Evolutionary conservation across 352 stramenopile genomes (phyloP), one percentile per base, ranked within the genome.

Genomic region (Plasmopara halstedii): DNA sequence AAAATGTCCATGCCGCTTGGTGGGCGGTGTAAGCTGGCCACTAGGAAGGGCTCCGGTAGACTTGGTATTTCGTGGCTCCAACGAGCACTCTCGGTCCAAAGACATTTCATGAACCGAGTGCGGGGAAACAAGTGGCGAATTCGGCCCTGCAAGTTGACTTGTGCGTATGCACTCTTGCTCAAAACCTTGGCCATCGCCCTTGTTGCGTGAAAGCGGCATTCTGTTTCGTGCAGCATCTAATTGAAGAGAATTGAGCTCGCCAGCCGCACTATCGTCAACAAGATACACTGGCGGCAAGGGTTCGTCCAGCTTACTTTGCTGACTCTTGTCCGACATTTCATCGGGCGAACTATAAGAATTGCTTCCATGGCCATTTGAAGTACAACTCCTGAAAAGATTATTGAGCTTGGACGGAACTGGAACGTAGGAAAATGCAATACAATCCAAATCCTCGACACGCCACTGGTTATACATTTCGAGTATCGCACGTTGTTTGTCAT

Each of bases 391-490:
- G 35, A 90, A 93, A 1, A 88, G 42, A 6, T 42, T 23, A 14
- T 70, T 88, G 9, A 85, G 46, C 46, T 89, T 90, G 50, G 86
- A 76, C 4, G 73, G 67, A 5, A 93, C 73, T 0, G 82, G 82
- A 0, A 85, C 82, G 29, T 90, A 93, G 4, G 76, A 83, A n/a
- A 93, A 70, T 8, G 82, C 82, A 10, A 87, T 79, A 41, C 77
- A 89, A 38, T 91, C 82, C 17, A 94, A 45, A 43, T 94, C 82
- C 59, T 94, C 82, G 11, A 89, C 79, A 9, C 78, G 75, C 82
- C 82, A 94, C 39, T 94, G 82, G 44, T 90, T 85, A 57, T 91
- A 94, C 80, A 94, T 91, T 15, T 94, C 82, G 14, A 90, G 58
- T 37, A 94, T 94, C 14, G 64, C 52, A 5, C 74, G 77, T 32